These are phyloP conservation scores for Martensiomyces pterosporus DNA, from an alignment of 192 early-diverging fungal genomes.

Conservation along the genomic window DNA sequence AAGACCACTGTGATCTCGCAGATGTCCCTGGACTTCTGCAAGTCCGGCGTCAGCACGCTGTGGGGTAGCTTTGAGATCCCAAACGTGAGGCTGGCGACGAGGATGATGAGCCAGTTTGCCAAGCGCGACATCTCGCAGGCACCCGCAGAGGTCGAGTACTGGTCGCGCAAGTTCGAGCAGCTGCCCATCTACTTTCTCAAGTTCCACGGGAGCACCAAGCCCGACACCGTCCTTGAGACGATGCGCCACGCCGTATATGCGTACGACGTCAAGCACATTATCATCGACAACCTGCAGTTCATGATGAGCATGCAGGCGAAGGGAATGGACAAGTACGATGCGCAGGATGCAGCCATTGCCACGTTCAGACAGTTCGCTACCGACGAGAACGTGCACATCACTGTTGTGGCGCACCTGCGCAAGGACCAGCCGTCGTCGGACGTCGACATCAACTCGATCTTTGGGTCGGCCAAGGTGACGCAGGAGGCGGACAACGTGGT, in stretches of 20 bases:
- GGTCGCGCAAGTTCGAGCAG: conserved; percentile 63
- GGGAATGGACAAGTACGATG: conserved; percentile 59
- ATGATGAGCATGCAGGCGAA: conserved; percentile 66
- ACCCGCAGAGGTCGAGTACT: conserved; percentile 53
- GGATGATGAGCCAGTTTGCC: conserved; percentile 66
- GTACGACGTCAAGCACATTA: conserved; percentile 66
- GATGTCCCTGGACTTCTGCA: conserved; percentile 64
- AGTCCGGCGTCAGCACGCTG: conserved; percentile 62
- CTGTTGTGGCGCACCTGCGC: conserved; percentile 67
- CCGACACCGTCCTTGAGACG: conserved; percentile 59
- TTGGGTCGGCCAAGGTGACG: conserved; percentile 70
- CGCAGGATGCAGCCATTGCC: conserved; percentile 63
- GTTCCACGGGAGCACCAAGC: conserved; percentile 68
- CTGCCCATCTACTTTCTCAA: conserved; percentile 70
- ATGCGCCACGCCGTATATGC: conserved; percentile 66
- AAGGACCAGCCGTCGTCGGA: conserved; percentile 56
- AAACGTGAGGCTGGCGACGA: conserved; percentile 61
- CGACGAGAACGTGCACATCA: conserved; percentile 64
- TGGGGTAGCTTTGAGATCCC: conserved; percentile 78
- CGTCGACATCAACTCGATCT: conserved; percentile 65
- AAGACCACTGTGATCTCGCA: conserved; percentile 73
- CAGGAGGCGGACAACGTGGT: conserved; percentile 77
- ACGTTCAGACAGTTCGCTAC: conserved; percentile 65
- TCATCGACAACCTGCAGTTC: conserved; percentile 75
- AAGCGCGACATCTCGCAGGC: conserved; percentile 50